phyloP scores from a whole-genome alignment of 2,329 filamentous ascomycete species.

The Tolypocladium amazonense region DNA sequence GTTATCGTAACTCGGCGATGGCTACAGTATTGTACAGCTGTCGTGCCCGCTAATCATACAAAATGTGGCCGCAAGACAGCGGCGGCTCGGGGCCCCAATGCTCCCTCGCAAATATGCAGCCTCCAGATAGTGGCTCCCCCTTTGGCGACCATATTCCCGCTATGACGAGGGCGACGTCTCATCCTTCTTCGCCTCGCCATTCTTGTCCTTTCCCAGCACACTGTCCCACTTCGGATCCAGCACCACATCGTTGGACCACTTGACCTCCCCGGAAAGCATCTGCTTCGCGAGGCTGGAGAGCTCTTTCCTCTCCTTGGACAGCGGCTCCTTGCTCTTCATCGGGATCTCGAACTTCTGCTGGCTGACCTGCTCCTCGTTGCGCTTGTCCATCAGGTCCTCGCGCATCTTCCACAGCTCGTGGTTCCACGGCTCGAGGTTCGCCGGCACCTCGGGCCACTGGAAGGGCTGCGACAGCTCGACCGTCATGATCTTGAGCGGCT shows the following conservation, averaged over 20 bases:
- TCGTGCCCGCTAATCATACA: constrained; percentile 17
- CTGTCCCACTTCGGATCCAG: constrained; percentile 37
- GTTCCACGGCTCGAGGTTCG: constrained; percentile 54
- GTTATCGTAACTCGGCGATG: constrained; percentile 9
- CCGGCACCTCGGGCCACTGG: constrained; percentile 67
- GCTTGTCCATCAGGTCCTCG: constrained; percentile 33
- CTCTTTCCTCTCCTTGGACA: constrained; percentile 29
- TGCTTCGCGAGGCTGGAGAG: constrained; percentile 55
- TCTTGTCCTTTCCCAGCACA: constrained; percentile 13
- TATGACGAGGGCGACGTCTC: neutral
- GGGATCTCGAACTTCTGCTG: constrained; percentile 23
- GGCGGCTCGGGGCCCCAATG: neutral
- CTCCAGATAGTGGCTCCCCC: neutral
- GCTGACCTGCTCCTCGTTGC: constrained; percentile 22
- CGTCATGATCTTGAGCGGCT: constrained; percentile 82
- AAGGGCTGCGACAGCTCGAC: constrained; percentile 83
- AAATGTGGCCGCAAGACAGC: neutral
- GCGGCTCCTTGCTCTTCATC: constrained; percentile 29
- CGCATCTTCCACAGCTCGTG: constrained; percentile 45
- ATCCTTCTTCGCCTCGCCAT: constrained; percentile 3
- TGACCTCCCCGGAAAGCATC: constrained; percentile 47
- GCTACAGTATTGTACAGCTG: constrained; percentile 22
- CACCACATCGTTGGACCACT: constrained; percentile 43
- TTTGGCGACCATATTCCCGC: neutral
- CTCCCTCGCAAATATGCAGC: neutral